These are phyloP conservation scores for Lactifluus hygrophoroides DNA, from an alignment of 768 basidiomycete species.

Conservation along the genomic window DNA sequence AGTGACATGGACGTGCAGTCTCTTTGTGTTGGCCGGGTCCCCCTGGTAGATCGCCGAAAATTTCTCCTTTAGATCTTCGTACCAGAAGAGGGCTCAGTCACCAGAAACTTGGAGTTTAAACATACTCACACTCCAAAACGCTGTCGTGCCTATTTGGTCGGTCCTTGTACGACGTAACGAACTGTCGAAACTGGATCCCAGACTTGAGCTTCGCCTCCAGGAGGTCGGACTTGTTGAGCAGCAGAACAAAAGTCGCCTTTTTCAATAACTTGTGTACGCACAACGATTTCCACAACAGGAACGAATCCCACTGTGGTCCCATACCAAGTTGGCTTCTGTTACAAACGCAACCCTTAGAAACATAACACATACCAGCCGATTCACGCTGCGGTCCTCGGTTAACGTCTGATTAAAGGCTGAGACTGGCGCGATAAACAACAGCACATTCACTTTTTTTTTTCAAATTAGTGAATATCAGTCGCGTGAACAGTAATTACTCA, in stretches of 20 bases:
- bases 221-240: constrained; percentile 58
- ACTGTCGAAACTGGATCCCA: constrained; percentile 45
- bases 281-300: constrained; percentile 51
- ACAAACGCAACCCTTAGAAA: neutral
- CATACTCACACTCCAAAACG: constrained; percentile 44
- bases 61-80: constrained; percentile 42
- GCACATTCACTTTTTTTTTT: constrained; percentile 40
- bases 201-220: constrained; percentile 43
- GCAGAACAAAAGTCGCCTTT: constrained; percentile 46
- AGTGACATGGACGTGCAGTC: constrained; percentile 46
- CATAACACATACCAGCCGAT: constrained; percentile 43
- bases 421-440: constrained; percentile 60
- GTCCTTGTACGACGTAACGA: constrained; percentile 46
- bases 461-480: neutral
- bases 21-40: constrained; percentile 38
- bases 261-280: constrained; percentile 50
- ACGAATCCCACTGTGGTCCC: constrained; percentile 40
- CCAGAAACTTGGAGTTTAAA: neutral
- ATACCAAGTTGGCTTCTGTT: neutral
- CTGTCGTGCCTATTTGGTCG: constrained; percentile 43
- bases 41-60: constrained; percentile 44
- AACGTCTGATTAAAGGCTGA: constrained; percentile 58
- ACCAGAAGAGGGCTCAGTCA: neutral
- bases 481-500: constrained; percentile 22
- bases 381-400: constrained; percentile 47